phyloP scores from a whole-genome alignment of 148 eudicot genomes.

The Cornus florida region DNA sequence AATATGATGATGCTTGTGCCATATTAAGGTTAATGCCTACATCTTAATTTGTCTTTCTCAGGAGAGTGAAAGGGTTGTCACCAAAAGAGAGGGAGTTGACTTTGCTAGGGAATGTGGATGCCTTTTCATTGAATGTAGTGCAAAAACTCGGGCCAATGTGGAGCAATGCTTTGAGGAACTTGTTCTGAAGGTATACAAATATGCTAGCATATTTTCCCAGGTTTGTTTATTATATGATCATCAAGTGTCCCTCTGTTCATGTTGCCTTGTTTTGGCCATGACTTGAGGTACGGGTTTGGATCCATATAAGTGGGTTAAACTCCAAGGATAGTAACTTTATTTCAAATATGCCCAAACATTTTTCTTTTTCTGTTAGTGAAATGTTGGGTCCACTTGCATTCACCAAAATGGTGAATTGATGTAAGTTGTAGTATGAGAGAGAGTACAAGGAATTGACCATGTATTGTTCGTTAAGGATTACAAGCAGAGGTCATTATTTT shows the following conservation, averaged over 20 bases:
- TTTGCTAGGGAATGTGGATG: constrained; percentile 72
- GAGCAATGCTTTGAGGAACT: constrained; percentile 78
- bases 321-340: background rate
- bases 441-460: too few relatives aligned
- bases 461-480: too few relatives aligned
- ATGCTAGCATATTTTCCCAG: constrained; percentile 1
- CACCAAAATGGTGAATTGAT: too few relatives aligned
- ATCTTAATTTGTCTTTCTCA: constrained; percentile 21
- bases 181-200: constrained; percentile 49
- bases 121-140: constrained; percentile 70
- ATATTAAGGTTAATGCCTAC: background rate
- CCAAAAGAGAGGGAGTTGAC: constrained; percentile 65
- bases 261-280: background rate
- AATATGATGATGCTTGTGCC: background rate
- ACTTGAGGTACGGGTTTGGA: background rate
- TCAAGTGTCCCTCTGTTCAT: background rate
- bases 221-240: background rate
- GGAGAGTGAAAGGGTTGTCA: constrained; percentile 69
- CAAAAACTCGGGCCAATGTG: constrained; percentile 63
- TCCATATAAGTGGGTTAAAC: background rate
- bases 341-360: background rate
- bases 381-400: too few relatives aligned
- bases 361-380: background rate
- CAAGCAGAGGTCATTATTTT: too few relatives aligned
- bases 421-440: too few relatives aligned